These are phyloP conservation scores for Brassica carinata DNA, from an alignment of 345 rosid species.

Conservation along the genomic window DNA sequence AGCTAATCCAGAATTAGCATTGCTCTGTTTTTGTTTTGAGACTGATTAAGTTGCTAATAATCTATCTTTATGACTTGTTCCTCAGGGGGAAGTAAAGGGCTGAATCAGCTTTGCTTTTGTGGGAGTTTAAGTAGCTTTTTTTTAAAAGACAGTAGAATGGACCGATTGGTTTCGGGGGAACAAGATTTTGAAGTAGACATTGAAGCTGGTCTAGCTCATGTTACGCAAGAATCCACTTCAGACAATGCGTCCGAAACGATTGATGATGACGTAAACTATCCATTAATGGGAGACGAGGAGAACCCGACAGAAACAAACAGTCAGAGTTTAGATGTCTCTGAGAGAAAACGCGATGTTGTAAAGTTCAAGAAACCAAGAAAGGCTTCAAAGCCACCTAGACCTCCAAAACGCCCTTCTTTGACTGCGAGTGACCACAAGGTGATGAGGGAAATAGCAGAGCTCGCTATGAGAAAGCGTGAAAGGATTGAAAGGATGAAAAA, in stretches of 20 bases:
- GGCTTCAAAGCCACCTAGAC: conserved; percentile 85
- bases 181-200: conserved; percentile 59
- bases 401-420: conserved; percentile 70
- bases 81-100: background rate
- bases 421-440: conserved; percentile 75
- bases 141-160: conserved; percentile 35
- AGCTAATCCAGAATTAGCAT: background rate
- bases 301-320: conserved; percentile 25
- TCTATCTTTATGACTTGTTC: conserved; percentile 8
- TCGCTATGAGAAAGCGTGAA: conserved; percentile 74
- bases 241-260: conserved; percentile 11
- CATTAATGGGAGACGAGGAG: conserved; percentile 14
- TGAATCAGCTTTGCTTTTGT: conserved; percentile 23
- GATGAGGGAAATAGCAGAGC: conserved; percentile 71
- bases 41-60: conserved; percentile 12
- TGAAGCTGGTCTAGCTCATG: conserved; percentile 52
- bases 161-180: conserved; percentile 32
- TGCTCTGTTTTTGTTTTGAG: background rate
- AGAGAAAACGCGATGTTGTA: conserved; percentile 39
- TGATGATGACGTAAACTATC: conserved; percentile 36
- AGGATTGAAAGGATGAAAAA: conserved; percentile 68
- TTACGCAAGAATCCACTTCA: conserved; percentile 25
- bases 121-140: background rate
- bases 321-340: conserved; percentile 32
- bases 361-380: conserved; percentile 54